Percentiles rank a stretch among this genome's conserved stretches.
Evolutionary conservation across 2,329 filamentous ascomycete species (phyloP).

Genomic region (Beauveria bassiana): DNA sequence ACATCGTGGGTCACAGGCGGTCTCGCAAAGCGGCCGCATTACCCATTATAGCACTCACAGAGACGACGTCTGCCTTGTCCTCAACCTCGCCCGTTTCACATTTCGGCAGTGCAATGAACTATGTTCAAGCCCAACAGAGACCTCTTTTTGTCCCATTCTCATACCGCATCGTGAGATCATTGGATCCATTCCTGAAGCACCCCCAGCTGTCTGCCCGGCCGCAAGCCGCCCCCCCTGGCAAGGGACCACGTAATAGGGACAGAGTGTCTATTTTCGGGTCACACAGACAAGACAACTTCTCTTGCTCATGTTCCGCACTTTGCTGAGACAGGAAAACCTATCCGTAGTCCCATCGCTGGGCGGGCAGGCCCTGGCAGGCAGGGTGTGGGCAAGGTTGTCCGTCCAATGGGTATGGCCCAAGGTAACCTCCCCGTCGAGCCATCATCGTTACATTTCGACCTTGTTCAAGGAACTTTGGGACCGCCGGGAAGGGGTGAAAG

Average conservation of each 20-base stretch:
- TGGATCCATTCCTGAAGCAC: neutral
- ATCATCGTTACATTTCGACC: neutral
- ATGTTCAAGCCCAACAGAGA: no score
- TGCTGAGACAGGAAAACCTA: no score
- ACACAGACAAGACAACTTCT: neutral
- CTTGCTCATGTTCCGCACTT: neutral
- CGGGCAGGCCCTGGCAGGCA: neutral
- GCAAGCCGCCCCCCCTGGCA: neutral
- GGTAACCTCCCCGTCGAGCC: neutral
- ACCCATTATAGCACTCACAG: neutral
- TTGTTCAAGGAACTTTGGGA: neutral
- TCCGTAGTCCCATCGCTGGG: no score
- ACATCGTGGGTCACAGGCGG: neutral
- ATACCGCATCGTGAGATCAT: neutral
- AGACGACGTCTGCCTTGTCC: neutral
- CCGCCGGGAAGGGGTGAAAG: neutral
- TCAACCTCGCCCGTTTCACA: constrained; percentile 6
- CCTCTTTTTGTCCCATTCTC: no score
- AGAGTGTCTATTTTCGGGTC: neutral
- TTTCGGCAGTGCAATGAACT: neutral
- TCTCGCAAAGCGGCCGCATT: constrained; percentile 3
- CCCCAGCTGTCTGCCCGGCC: neutral
- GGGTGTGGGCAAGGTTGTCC: neutral
- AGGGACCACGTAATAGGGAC: neutral
- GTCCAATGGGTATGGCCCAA: neutral